Evolutionary conservation across 225 moss, liverwort and hornwort species (phyloP).

Genomic region (Straminergon stramineum): DNA sequence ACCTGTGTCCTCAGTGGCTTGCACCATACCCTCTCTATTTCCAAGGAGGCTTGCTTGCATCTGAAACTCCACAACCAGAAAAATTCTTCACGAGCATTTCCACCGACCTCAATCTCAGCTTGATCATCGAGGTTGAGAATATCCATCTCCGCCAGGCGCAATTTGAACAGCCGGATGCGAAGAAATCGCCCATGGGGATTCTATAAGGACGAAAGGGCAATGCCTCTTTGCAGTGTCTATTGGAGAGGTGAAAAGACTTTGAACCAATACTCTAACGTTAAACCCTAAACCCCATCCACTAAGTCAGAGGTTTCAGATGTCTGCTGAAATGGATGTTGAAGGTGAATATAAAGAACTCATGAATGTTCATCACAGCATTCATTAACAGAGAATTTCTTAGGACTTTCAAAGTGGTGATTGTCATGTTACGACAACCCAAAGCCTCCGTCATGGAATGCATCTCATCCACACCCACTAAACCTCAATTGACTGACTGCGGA

Average conservation of each 20-base stretch:
- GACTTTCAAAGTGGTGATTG: not conserved
- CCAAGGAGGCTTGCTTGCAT: not conserved
- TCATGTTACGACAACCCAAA: not conserved
- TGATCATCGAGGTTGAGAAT: not conserved
- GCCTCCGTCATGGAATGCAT: not conserved
- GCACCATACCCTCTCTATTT: not conserved
- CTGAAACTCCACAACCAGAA: not conserved
- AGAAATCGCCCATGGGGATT: not conserved
- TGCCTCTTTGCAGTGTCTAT: slow-evolving; percentile 6
- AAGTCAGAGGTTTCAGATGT: not conserved
- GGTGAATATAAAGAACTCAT: too few species aligned
- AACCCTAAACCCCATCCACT: not conserved
- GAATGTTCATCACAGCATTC: not conserved
- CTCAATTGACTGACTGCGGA: not conserved
- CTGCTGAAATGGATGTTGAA: not conserved
- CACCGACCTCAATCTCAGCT: not conserved
- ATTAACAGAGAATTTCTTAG: not conserved
- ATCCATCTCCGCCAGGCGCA: not conserved
- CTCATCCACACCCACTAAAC: not conserved
- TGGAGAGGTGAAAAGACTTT: not conserved
- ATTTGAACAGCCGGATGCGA: not conserved
- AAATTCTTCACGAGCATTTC: not conserved
- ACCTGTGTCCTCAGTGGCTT: not conserved
- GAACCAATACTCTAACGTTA: not conserved
- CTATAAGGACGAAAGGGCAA: not conserved